Percentiles rank a stretch among this genome's conserved stretches.
These are phyloP conservation scores for Boletellus emodensis DNA, from an alignment of 768 basidiomycete genomes.

Conservation along the genomic window DNA sequence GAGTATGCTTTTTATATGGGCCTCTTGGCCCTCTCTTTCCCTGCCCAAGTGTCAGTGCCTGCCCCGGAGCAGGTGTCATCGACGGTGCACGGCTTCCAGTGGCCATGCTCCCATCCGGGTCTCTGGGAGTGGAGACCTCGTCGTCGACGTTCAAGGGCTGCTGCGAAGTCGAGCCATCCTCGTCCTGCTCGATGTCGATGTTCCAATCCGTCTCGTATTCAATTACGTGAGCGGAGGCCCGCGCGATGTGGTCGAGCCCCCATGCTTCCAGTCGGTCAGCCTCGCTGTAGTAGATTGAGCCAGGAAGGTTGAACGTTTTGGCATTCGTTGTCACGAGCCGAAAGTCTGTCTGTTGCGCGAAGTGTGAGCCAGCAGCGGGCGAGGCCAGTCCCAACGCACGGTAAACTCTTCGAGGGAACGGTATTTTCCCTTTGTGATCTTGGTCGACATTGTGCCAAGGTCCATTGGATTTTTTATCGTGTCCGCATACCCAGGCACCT, in stretches of 20 bases:
- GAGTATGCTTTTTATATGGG: slow-evolving; percentile 50
- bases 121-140: slow-evolving; percentile 39
- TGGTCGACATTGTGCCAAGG: slow-evolving; percentile 77
- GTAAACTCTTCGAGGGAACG: slow-evolving; percentile 76
- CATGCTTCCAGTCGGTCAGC: slow-evolving; percentile 68
- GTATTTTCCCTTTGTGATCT: slow-evolving; percentile 74
- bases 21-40: slow-evolving; percentile 46
- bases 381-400: slow-evolving; percentile 37
- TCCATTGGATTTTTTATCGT: slow-evolving; percentile 89
- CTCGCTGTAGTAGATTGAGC: slow-evolving; percentile 68
- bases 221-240: slow-evolving; percentile 68
- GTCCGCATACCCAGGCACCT: slow-evolving; percentile 62
- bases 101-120: slow-evolving; percentile 40
- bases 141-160: slow-evolving; percentile 36
- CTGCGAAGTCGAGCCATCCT: slow-evolving; percentile 27
- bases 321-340: slow-evolving; percentile 71
- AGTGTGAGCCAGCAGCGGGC: neutral
- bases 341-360: slow-evolving; percentile 51
- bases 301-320: slow-evolving; percentile 72
- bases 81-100: slow-evolving; percentile 47
- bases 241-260: slow-evolving; percentile 70
- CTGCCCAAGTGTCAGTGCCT: neutral
- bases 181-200: slow-evolving; percentile 72
- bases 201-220: slow-evolving; percentile 85
- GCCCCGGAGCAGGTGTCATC: slow-evolving; percentile 35